These are phyloP conservation scores for Globisporangium middletonii DNA, from an alignment of 352 stramenopile species.

Conservation along the genomic window DNA sequence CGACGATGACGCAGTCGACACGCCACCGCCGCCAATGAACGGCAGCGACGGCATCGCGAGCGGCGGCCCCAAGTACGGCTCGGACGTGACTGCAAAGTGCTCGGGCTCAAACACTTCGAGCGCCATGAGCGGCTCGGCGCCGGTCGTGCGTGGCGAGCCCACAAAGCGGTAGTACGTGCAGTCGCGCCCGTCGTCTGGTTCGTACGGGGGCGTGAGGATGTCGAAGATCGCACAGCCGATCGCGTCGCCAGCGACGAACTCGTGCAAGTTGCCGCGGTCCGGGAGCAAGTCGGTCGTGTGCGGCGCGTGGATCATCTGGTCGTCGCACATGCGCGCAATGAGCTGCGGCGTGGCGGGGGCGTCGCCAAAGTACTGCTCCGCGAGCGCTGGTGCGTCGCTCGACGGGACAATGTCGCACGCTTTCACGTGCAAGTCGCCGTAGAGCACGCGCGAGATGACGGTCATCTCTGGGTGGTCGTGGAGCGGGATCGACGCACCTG, in stretches of 20 bases:
- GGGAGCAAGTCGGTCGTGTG: slow-evolving; percentile 68
- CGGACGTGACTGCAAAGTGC: slow-evolving; percentile 49
- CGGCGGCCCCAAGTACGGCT: slow-evolving; percentile 41
- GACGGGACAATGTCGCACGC: slow-evolving; percentile 48
- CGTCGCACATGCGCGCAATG: slow-evolving; percentile 34
- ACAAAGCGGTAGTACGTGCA: slow-evolving; percentile 72
- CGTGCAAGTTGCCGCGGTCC: slow-evolving; percentile 66
- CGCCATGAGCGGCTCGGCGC: slow-evolving; percentile 10
- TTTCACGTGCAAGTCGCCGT: slow-evolving; percentile 58
- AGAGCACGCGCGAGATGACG: slow-evolving; percentile 78
- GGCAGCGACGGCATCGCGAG: slow-evolving; percentile 8
- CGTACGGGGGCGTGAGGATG: slow-evolving; percentile 83
- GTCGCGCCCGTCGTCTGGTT: slow-evolving; percentile 51
- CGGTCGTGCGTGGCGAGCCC: slow-evolving; percentile 9
- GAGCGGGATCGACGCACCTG: slow-evolving; percentile 60
- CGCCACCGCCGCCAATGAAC: background rate
- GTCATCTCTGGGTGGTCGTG: slow-evolving; percentile 84
- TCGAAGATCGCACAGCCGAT: slow-evolving; percentile 81
- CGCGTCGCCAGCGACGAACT: slow-evolving; percentile 64
- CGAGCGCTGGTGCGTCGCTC: background rate
- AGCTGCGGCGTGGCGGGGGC: slow-evolving; percentile 2
- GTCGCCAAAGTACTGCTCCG: background rate
- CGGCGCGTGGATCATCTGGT: slow-evolving; percentile 40
- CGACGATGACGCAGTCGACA: slow-evolving; percentile 1
- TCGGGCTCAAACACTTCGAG: slow-evolving; percentile 46